Evolutionary conservation across 2,329 filamentous ascomycete species (phyloP).

Genomic region (Lecanicillium sp.): DNA sequence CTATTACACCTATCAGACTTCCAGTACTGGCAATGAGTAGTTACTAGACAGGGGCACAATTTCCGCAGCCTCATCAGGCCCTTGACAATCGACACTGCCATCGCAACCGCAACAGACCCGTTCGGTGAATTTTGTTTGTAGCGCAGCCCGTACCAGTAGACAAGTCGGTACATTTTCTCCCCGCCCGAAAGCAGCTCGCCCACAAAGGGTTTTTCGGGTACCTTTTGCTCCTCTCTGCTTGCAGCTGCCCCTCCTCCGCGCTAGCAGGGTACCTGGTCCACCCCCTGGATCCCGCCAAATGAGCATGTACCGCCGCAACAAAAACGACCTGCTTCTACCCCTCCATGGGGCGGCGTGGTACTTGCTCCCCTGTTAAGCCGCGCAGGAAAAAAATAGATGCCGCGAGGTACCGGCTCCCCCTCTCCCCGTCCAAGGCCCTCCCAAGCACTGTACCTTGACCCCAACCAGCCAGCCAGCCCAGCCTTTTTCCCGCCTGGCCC

Average conservation of each 20-base stretch:
- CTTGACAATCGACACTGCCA: no score
- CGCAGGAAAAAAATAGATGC: not conserved
- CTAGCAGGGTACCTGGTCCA: not conserved
- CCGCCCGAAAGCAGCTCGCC: conserved; percentile 5
- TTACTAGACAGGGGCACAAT: no score
- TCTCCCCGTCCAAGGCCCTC: no score
- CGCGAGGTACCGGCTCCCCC: conserved; percentile 10
- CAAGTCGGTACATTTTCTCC: no score
- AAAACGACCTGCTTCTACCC: not conserved
- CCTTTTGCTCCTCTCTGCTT: not conserved
- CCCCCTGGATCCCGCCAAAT: not conserved
- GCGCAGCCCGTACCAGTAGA: no score
- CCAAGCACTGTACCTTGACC: no score
- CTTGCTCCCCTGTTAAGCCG: conserved; percentile 7
- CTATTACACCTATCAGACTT: no score
- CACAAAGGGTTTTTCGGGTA: not conserved
- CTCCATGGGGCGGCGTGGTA: conserved; percentile 8
- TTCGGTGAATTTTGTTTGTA: no score
- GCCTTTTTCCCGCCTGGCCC: not conserved
- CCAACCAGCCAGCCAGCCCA: no score
- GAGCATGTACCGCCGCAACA: not conserved
- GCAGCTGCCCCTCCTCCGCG: conserved; percentile 1
- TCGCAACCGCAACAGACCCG: no score
- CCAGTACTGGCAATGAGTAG: no score
- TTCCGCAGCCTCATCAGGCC: no score